Percentiles rank a stretch among this genome's conserved stretches.
Evolutionary conservation across 1,139 yeast genomes (phyloP).

Genomic region (Diutina neorugosa): DNA sequence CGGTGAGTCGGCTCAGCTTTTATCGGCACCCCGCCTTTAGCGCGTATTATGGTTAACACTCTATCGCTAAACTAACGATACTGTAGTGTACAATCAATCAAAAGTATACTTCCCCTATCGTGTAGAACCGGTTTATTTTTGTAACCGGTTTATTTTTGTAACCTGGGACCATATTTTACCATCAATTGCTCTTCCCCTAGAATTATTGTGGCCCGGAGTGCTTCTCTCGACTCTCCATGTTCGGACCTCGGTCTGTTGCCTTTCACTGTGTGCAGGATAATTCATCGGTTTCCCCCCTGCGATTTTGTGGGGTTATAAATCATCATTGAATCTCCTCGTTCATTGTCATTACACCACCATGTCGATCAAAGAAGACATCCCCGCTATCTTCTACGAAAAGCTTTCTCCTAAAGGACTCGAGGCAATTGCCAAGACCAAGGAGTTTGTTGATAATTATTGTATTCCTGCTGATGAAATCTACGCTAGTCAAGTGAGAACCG

Average conservation of each 20-base stretch:
- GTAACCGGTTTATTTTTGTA: too few relatives aligned
- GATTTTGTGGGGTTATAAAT: neutral
- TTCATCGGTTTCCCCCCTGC: neutral
- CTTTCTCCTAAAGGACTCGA: conserved; percentile 40
- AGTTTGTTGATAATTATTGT: conserved; percentile 49
- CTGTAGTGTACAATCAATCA: too few relatives aligned
- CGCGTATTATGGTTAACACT: too few relatives aligned
- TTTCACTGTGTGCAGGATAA: neutral
- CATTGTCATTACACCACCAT: neutral
- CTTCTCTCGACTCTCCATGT: neutral
- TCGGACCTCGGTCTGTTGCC: neutral
- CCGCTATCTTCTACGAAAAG: conserved; percentile 30
- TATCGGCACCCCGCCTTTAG: neutral
- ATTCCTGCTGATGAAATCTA: conserved; percentile 44
- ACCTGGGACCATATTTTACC: too few relatives aligned
- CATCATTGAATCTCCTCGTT: neutral
- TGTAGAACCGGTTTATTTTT: too few relatives aligned
- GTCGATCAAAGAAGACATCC: conserved; percentile 18
- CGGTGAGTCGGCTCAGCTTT: neutral
- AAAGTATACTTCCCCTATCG: too few relatives aligned
- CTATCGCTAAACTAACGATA: too few relatives aligned
- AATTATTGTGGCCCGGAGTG: neutral
- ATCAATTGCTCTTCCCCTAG: too few relatives aligned
- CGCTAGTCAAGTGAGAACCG: conserved; percentile 25
- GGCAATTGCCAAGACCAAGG: conserved; percentile 34